Percentiles rank a stretch among this genome's conserved stretches.
Conservation (phyloP, 805 yeast genomes). For the Starmera quercuum region DNA sequence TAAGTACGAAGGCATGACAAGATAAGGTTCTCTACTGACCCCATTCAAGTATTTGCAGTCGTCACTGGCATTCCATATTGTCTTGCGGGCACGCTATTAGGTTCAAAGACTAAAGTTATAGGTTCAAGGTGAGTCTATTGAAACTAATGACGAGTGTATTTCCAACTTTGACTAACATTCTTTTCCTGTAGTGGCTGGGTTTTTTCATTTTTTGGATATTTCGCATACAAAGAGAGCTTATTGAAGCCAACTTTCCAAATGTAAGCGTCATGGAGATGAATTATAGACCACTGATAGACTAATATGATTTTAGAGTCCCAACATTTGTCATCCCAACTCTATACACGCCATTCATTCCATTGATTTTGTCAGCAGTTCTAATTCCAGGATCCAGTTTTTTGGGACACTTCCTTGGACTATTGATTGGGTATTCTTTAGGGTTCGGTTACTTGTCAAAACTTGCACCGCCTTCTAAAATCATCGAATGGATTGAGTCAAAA, state of each 20-base stretch:
- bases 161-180: background rate
- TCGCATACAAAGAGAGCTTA: conserved; percentile 40
- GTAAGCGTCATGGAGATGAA: conserved; percentile 7
- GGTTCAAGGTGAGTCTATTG: conserved; percentile 41
- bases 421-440: conserved; percentile 58
- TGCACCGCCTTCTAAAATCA: conserved; percentile 57
- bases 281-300: background rate
- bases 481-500: conserved; percentile 57
- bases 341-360: conserved; percentile 44
- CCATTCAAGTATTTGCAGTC: conserved; percentile 43
- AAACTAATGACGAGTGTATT: background rate
- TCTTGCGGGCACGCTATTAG: conserved; percentile 31
- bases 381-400: conserved; percentile 63
- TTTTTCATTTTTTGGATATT: conserved; percentile 58
- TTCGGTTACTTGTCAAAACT: conserved; percentile 48
- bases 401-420: conserved; percentile 65
- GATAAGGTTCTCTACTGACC: conserved; percentile 6
- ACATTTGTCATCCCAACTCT: conserved; percentile 49
- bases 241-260: conserved; percentile 33
- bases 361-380: conserved; percentile 41
- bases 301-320: conserved; percentile 14
- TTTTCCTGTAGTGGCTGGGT: conserved; percentile 48
- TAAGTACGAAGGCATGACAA: background rate
- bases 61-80: conserved; percentile 60
- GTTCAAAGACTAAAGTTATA: conserved; percentile 42